These are phyloP conservation scores for Neurospora sp. DNA, from an alignment of 495 filamentous ascomycete genomes.

Conservation along the genomic window DNA sequence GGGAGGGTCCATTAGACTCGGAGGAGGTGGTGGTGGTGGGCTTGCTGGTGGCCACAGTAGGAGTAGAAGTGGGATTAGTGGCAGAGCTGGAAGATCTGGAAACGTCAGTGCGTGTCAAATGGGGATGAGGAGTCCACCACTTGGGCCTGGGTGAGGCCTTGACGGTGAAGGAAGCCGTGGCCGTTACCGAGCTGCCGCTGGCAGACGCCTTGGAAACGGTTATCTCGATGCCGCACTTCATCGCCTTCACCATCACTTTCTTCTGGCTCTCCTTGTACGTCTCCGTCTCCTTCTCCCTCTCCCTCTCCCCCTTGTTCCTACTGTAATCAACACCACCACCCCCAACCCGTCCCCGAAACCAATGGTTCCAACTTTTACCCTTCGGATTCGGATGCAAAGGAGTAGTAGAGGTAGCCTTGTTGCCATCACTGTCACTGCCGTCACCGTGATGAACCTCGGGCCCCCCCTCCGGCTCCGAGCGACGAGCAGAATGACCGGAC, in stretches of 20 bases:
- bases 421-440: background rate
- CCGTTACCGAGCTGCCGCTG: background rate
- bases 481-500: background rate
- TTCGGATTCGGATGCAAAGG: background rate
- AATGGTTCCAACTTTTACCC: background rate
- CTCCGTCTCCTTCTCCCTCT: background rate
- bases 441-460: no score
- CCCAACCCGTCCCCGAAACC: background rate
- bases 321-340: background rate
- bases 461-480: background rate
- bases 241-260: background rate
- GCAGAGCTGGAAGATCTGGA: background rate
- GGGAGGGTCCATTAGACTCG: no score
- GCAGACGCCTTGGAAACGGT: background rate
- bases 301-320: background rate
- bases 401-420: background rate
- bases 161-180: background rate
- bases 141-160: background rate
- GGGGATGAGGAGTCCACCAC: background rate
- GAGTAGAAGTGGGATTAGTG: no score
- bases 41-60: no score
- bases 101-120: background rate
- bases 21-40: no score
- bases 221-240: background rate
- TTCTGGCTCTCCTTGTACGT: background rate